These are phyloP conservation scores for Annulohypoxylon nitens DNA, from an alignment of 495 filamentous ascomycete genomes.

Conservation along the genomic window DNA sequence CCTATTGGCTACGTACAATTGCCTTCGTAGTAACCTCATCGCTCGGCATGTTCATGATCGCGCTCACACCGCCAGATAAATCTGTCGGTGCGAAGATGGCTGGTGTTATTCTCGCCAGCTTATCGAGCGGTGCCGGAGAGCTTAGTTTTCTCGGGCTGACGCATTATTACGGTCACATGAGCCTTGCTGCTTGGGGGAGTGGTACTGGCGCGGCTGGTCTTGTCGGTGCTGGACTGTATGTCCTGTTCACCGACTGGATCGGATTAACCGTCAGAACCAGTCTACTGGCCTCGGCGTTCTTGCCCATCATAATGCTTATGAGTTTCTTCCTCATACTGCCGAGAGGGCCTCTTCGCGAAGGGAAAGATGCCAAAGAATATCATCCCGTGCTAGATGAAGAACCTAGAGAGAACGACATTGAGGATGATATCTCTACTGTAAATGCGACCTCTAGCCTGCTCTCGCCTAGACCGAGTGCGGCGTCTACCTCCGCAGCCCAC, in stretches of 20 bases:
- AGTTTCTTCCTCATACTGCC: slow-evolving; percentile 89
- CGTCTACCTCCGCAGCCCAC: slow-evolving; percentile 47
- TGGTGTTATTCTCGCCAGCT: slow-evolving; percentile 86
- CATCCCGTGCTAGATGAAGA: slow-evolving; percentile 60
- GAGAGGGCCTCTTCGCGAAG: slow-evolving; percentile 64
- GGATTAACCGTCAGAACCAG: slow-evolving; percentile 77
- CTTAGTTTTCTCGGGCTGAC: slow-evolving; percentile 90
- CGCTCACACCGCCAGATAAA: slow-evolving; percentile 74
- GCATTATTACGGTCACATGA: slow-evolving; percentile 92
- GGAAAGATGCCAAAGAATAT: slow-evolving; percentile 55
- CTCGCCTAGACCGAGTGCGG: slow-evolving; percentile 48
- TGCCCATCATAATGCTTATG: slow-evolving; percentile 85
- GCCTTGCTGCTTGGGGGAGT: slow-evolving; percentile 90
- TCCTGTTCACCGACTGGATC: slow-evolving; percentile 82
- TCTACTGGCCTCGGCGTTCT: slow-evolving; percentile 78
- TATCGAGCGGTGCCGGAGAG: slow-evolving; percentile 88
- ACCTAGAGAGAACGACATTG: slow-evolving; percentile 55
- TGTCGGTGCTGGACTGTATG: slow-evolving; percentile 88
- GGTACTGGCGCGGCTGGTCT: slow-evolving; percentile 93
- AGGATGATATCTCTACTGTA: slow-evolving; percentile 48
- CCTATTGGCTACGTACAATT: slow-evolving; percentile 81
- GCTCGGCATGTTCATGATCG: slow-evolving; percentile 88
- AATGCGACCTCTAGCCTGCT: slow-evolving; percentile 56
- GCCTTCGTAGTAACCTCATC: slow-evolving; percentile 78
- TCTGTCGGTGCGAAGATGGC: slow-evolving; percentile 79